Base-by-base conservation (phyloP, 441 rosid species). In the Macaranga tanarius region DNA sequence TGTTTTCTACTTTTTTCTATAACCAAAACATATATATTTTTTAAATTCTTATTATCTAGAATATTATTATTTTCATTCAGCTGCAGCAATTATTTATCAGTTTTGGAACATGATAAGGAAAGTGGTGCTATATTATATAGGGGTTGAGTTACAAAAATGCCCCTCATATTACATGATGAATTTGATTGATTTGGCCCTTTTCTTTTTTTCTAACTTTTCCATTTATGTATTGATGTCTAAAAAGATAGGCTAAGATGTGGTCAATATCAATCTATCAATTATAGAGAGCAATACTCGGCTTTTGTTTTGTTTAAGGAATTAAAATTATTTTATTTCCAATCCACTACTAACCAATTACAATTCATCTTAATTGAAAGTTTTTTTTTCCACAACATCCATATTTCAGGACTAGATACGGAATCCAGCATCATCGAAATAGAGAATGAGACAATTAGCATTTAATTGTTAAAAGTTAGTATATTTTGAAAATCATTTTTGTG, bases 31-130 rank as follows among this genome's bases (percentile, higher is more conserved):
- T 59, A 48, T 42, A 20, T 42, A n/a, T n/a, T n/a, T 17, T 17
- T 51, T 50, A 62, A 20, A 15, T n/a, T 63, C 8, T 25, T 34
- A 15, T 16, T 56, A 47, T 26, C 40, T 31, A 31, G 38, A 31
- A 2, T 31, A 31, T 31, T 31, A 31, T 31, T 31, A 31, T 31
- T 11, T 26, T 8, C 0, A 19, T 50, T 50, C 71, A 48, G 56
- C 61, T 2, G 54, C 57, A 42, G 75, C 76, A 66, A 79, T 73
- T 71, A 76, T 68, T 84, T 68, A 71, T 67, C 69, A 11, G 73
- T 73, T 65, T 57, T 45, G 10, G 10, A 38, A 81, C 48, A 69
- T 68, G 71, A 73, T 57, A 68, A 5, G 57, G 57, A 52, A 60
- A 56, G 58, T 23, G 67, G 52, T 38, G 34, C 3, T 1, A 13